These are phyloP conservation scores for Alternaria infectoria DNA, from an alignment of 2,329 filamentous ascomycete species.

Conservation along the genomic window DNA sequence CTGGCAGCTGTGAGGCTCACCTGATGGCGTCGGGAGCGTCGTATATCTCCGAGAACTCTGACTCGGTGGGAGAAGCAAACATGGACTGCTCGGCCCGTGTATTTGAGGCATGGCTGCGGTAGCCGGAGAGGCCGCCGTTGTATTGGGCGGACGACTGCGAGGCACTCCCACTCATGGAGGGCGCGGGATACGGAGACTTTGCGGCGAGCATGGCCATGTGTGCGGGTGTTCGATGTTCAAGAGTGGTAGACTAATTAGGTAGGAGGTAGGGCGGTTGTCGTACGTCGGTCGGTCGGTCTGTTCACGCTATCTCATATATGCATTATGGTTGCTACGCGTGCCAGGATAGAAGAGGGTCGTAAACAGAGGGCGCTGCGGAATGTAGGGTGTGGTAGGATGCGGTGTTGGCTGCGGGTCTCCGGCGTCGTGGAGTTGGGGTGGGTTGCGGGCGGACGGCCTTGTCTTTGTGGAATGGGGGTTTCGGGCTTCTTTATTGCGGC, in stretches of 20 bases:
- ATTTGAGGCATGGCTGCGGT: slow-evolving; percentile 43
- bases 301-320: slow-evolving; percentile 17
- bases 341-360: neutral
- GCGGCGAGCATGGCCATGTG: slow-evolving; percentile 79
- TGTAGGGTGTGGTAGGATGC: neutral
- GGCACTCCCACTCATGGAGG: slow-evolving; percentile 51
- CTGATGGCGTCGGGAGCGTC: slow-evolving; percentile 70
- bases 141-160: slow-evolving; percentile 45
- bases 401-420: slow-evolving; percentile 1
- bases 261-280: slow-evolving; percentile 1
- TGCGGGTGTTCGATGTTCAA: neutral
- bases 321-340: slow-evolving; percentile 21
- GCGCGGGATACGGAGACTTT: slow-evolving; percentile 71
- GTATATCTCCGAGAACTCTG: slow-evolving; percentile 81
- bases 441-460: slow-evolving; percentile 3
- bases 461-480: slow-evolving; percentile 16
- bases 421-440: slow-evolving; percentile 10
- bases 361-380: slow-evolving; percentile 11
- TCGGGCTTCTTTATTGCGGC: slow-evolving; percentile 20
- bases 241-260: slow-evolving; percentile 1
- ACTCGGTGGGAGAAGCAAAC: slow-evolving; percentile 86
- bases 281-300: slow-evolving; percentile 1
- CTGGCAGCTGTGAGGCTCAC: slow-evolving; percentile 30
- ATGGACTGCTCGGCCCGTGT: slow-evolving; percentile 55
- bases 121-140: slow-evolving; percentile 41